A percentile compares a stretch with the other conserved stretches of the same genome.
These are phyloP conservation scores for Fomitopsis pulvina DNA, from an alignment of 768 basidiomycete genomes.

Conservation along the genomic window DNA sequence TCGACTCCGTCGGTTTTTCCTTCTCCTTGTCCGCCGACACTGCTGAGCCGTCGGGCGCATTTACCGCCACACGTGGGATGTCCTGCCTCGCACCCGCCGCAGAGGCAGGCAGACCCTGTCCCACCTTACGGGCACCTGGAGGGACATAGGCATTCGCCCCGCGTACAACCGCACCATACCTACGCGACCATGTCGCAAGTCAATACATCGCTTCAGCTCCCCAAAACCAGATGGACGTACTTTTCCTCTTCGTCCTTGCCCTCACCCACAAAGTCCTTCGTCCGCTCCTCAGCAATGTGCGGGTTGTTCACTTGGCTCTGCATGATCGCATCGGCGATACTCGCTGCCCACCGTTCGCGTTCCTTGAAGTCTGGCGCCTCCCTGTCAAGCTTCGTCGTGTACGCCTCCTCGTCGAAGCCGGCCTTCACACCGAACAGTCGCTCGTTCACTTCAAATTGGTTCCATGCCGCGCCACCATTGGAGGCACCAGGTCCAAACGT, in stretches of 20 bases:
- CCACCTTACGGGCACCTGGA: slow-evolving; percentile 70
- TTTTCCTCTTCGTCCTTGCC: slow-evolving; percentile 88
- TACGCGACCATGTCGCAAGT: slow-evolving; percentile 29
- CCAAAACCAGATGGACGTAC: slow-evolving; percentile 37
- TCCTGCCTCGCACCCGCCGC: slow-evolving; percentile 32
- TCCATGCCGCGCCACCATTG: slow-evolving; percentile 52
- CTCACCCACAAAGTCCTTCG: slow-evolving; percentile 46
- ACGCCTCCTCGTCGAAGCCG: slow-evolving; percentile 87
- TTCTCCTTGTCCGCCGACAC: slow-evolving; percentile 48
- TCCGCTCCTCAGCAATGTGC: slow-evolving; percentile 89
- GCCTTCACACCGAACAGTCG: slow-evolving; percentile 88
- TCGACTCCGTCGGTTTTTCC: slow-evolving; percentile 47
- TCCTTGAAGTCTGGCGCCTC: slow-evolving; percentile 81
- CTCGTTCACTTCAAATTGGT: slow-evolving; percentile 94
- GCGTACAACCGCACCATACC: slow-evolving; percentile 91
- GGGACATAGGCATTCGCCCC: slow-evolving; percentile 89
- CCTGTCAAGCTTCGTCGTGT: slow-evolving; percentile 91
- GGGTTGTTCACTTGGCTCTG: slow-evolving; percentile 68
- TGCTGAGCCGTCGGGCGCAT: slow-evolving; percentile 66
- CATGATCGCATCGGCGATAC: slow-evolving; percentile 87
- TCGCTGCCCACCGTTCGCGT: slow-evolving; percentile 79
- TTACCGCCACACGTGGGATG: slow-evolving; percentile 68
- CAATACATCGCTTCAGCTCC: slow-evolving; percentile 1
- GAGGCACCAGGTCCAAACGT: slow-evolving; percentile 57
- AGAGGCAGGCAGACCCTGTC: slow-evolving; percentile 21